These are phyloP conservation scores for Scutellaria minor DNA, from an alignment of 257 asterid species.

Conservation along the genomic window DNA sequence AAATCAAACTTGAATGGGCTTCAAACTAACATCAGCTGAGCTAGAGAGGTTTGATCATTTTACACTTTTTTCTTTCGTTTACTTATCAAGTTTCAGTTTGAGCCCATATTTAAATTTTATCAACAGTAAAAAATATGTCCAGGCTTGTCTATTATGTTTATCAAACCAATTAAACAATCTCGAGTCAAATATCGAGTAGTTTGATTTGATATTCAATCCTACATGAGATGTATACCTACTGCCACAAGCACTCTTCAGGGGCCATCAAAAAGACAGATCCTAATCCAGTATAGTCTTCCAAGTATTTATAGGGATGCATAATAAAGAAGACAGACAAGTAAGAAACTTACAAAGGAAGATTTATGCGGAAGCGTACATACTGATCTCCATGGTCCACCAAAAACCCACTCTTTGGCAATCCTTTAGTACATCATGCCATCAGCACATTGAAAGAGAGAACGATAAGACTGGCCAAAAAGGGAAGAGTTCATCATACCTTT, in stretches of 20 bases:
- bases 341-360: constrained; percentile 78
- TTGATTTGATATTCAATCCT: not conserved
- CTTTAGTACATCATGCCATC: constrained; percentile 46
- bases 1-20: no score
- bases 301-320: not conserved
- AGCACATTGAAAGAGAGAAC: constrained; percentile 30
- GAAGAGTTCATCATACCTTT: constrained; percentile 59
- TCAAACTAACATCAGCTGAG: not conserved
- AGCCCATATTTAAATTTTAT: not conserved
- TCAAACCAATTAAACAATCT: not conserved
- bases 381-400: constrained; percentile 80
- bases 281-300: constrained; percentile 13
- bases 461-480: constrained; percentile 20
- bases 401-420: constrained; percentile 82
- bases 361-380: constrained; percentile 80
- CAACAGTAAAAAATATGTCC: not conserved
- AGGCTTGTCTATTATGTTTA: not conserved
- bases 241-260: not conserved
- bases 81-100: not conserved
- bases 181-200: not conserved
- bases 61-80: not conserved
- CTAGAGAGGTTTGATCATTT: not conserved
- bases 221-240: not conserved
- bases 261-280: constrained; percentile 9
- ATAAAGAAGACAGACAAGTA: constrained; percentile 23